These are phyloP conservation scores for Didymella segeticola DNA, from an alignment of 2,329 filamentous ascomycete species.

Conservation along the genomic window DNA sequence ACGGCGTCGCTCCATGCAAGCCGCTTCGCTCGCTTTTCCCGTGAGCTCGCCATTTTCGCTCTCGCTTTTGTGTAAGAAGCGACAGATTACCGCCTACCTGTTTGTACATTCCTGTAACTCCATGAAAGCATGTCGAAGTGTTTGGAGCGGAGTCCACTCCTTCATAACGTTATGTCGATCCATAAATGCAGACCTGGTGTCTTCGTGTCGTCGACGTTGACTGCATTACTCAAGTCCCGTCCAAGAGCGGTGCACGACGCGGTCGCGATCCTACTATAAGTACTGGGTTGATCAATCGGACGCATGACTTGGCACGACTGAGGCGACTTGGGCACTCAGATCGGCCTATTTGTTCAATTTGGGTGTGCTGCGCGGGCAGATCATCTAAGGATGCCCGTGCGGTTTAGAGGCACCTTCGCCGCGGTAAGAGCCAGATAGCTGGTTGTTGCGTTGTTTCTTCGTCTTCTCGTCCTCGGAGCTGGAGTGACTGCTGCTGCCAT, in stretches of 20 bases:
- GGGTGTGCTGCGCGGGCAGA: not conserved
- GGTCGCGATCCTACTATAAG: not conserved
- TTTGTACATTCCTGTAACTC: constrained; percentile 12
- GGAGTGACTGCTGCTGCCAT: constrained; percentile 47
- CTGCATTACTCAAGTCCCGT: not conserved
- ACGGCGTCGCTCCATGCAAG: not conserved
- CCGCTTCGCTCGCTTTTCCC: not conserved
- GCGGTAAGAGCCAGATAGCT: constrained; percentile 17
- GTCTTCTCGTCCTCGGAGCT: constrained; percentile 43
- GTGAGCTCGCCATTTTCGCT: not conserved
- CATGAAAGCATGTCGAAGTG: not conserved
- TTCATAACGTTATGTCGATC: too few relatives aligned
- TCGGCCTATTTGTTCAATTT: not conserved
- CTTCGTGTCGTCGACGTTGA: not conserved
- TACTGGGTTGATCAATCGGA: not conserved
- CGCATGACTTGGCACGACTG: not conserved
- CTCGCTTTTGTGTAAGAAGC: constrained; percentile 4
- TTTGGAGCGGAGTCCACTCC: too few relatives aligned
- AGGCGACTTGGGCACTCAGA: not conserved
- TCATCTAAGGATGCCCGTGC: constrained; percentile 37
- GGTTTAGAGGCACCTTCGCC: constrained; percentile 31
- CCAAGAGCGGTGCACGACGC: not conserved
- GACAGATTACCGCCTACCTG: constrained; percentile 10
- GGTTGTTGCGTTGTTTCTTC: constrained; percentile 24
- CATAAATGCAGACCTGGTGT: not conserved